Conservation (phyloP, 148 eudicot genomes). For the Mesembryanthemum crystallinum region DNA sequence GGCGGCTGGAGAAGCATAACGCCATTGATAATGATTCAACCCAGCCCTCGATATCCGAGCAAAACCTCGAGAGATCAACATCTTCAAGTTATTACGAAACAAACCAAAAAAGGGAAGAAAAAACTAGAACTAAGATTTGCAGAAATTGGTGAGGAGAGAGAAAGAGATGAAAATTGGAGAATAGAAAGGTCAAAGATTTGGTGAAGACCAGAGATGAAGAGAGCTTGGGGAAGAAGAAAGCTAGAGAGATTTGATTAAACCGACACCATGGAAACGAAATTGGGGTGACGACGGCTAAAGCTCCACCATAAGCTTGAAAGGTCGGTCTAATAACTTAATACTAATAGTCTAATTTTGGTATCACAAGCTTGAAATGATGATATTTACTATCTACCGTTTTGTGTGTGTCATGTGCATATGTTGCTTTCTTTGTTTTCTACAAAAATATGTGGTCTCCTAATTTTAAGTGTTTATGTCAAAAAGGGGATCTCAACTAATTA, state of each 20-base stretch:
- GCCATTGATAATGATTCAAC: slow-evolving; percentile 14
- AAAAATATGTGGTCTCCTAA: too few species aligned
- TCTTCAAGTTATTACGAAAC: neutral
- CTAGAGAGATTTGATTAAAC: neutral
- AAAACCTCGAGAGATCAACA: slow-evolving; percentile 27
- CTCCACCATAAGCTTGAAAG: neutral
- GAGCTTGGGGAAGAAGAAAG: neutral
- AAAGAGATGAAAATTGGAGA: neutral
- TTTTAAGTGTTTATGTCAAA: too few species aligned
- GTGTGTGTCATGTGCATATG: too few species aligned
- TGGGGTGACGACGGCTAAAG: neutral
- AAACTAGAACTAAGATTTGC: neutral
- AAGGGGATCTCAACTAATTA: too few species aligned
- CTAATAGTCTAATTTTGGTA: too few species aligned
- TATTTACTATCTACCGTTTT: too few species aligned
- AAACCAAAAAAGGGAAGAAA: neutral
- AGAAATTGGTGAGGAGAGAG: neutral
- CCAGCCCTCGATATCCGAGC: slow-evolving; percentile 31
- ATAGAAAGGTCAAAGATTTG: neutral
- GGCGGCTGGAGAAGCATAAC: neutral
- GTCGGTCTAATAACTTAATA: too few species aligned
- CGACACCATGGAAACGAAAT: neutral
- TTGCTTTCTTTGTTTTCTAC: too few species aligned
- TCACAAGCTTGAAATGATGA: too few species aligned
- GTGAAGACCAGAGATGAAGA: neutral